phyloP scores from a whole-genome alignment of 2,329 filamentous ascomycete genomes.

The Lecanoromycetidae sp. region DNA sequence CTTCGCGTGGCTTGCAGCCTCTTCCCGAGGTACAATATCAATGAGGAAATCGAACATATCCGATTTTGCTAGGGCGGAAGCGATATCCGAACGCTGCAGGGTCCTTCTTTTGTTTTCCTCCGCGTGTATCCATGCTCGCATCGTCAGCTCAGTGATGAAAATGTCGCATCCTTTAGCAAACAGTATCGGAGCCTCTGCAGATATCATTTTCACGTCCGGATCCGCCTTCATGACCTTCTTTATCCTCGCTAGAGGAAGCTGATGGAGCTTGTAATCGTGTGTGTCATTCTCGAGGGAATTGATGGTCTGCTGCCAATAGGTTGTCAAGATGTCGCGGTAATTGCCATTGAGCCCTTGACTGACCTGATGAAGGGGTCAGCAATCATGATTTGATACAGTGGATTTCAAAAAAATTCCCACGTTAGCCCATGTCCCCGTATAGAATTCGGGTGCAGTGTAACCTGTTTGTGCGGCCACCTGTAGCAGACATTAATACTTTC shows the following conservation, averaged over 20 bases:
- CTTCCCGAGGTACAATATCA: conserved; percentile 93
- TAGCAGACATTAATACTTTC: conserved; percentile 12
- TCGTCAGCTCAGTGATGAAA: conserved; percentile 96
- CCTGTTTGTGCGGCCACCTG: conserved; percentile 59
- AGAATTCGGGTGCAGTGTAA: conserved; percentile 75
- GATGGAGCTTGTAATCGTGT: conserved; percentile 97
- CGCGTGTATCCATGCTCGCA: conserved; percentile 98
- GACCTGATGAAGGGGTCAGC: conserved; percentile 45
- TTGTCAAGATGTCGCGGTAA: conserved; percentile 94
- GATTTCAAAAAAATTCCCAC: conserved; percentile 39
- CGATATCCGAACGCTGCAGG: conserved; percentile 89
- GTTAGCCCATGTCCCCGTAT: conserved; percentile 91
- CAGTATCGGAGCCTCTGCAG: conserved; percentile 89
- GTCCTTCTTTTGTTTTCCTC: conserved; percentile 98
- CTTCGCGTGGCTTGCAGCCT: conserved; percentile 77
- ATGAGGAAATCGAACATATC: conserved; percentile 99
- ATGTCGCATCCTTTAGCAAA: conserved; percentile 99
- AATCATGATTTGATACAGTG: conserved; percentile 3
- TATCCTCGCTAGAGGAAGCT: conserved; percentile 91
- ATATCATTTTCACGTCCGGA: conserved; percentile 99
- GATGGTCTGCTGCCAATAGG: conserved; percentile 98
- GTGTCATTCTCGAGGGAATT: conserved; percentile 87
- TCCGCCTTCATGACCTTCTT: conserved; percentile 99
- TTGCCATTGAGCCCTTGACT: conserved; percentile 87
- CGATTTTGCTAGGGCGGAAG: conserved; percentile 86